These are phyloP conservation scores for Rubroboletus pulcherrimus DNA, from an alignment of 768 basidiomycete genomes.

Conservation along the genomic window DNA sequence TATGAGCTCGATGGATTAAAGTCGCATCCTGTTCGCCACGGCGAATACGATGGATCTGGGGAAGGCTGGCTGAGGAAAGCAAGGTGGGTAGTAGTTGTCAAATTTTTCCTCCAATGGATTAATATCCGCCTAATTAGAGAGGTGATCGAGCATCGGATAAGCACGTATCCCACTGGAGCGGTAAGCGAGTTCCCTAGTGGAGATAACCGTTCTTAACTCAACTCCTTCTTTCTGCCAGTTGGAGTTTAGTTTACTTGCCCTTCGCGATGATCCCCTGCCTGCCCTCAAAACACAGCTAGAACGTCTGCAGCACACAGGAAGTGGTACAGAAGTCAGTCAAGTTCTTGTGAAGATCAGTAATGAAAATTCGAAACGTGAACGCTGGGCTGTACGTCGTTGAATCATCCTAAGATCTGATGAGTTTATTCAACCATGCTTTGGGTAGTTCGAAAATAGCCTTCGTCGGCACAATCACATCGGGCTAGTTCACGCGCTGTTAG, in stretches of 20 bases:
- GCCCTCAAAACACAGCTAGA: constrained; percentile 57
- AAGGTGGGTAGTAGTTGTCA: constrained; percentile 40
- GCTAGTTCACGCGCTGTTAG: constrained; percentile 68
- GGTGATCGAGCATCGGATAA: constrained; percentile 84
- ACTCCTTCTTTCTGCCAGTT: constrained; percentile 45
- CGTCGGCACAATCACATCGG: constrained; percentile 87
- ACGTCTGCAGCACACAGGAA: constrained; percentile 41
- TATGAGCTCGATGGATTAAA: constrained; percentile 96
- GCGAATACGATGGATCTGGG: constrained; percentile 57
- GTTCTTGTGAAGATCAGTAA: constrained; percentile 53
- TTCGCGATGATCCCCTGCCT: constrained; percentile 80
- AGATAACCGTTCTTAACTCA: constrained; percentile 1
- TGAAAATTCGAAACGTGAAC: constrained; percentile 71
- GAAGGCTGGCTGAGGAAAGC: constrained; percentile 86
- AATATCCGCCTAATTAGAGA: constrained; percentile 45
- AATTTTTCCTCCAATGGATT: constrained; percentile 12
- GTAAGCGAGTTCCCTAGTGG: constrained; percentile 44
- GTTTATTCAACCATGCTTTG: constrained; percentile 7
- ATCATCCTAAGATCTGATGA: neutral
- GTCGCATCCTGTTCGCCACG: constrained; percentile 74
- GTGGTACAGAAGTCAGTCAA: constrained; percentile 46
- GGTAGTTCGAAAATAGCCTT: constrained; percentile 82
- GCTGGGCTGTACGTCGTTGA: constrained; percentile 68
- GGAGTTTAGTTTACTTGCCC: constrained; percentile 88
- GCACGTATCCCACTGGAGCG: constrained; percentile 83